These are phyloP conservation scores for Epichloe uncinata DNA, from an alignment of 2,329 filamentous ascomycete species.

Conservation along the genomic window DNA sequence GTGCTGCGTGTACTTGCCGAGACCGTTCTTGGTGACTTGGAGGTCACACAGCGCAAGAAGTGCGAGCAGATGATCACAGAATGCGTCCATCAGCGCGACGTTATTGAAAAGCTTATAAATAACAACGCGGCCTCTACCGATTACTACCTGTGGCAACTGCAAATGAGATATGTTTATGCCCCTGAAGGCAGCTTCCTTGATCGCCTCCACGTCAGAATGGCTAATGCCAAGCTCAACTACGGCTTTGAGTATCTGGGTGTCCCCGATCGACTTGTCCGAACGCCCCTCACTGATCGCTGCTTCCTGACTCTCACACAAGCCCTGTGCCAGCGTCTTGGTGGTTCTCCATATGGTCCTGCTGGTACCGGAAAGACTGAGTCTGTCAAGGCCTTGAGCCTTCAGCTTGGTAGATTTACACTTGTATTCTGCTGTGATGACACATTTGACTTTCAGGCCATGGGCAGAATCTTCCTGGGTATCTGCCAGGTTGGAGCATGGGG, in stretches of 20 bases:
- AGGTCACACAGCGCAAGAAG: constrained; percentile 80
- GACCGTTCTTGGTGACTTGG: constrained; percentile 80
- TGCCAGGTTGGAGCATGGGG: constrained; percentile 99
- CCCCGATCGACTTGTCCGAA: constrained; percentile 88
- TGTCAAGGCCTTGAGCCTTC: constrained; percentile 91
- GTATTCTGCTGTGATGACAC: constrained; percentile 99
- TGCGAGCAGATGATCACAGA: constrained; percentile 98
- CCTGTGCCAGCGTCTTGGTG: constrained; percentile 84
- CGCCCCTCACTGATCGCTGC: constrained; percentile 92
- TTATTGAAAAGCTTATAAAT: constrained; percentile 73
- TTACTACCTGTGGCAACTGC: constrained; percentile 85
- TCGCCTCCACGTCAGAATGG: constrained; percentile 86
- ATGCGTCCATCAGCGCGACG: constrained; percentile 93
- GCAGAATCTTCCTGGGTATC: constrained; percentile 96
- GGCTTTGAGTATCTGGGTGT: constrained; percentile 98
- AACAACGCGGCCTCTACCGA: constrained; percentile 59
- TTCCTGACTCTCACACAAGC: constrained; percentile 97
- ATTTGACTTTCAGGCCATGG: constrained; percentile 99
- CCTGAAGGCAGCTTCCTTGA: constrained; percentile 69
- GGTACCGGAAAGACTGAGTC: constrained; percentile 99
- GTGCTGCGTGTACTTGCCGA: constrained; percentile 76
- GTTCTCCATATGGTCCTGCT: constrained; percentile 92
- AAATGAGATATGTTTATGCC: constrained; percentile 92
- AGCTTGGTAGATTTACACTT: constrained; percentile 92
- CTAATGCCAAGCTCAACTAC: constrained; percentile 88